Evolutionary conservation across 2,329 filamentous ascomycete species (phyloP), one percentile per base, ranked within the genome.

Genomic region (Penicillium aurantiogriseum): DNA sequence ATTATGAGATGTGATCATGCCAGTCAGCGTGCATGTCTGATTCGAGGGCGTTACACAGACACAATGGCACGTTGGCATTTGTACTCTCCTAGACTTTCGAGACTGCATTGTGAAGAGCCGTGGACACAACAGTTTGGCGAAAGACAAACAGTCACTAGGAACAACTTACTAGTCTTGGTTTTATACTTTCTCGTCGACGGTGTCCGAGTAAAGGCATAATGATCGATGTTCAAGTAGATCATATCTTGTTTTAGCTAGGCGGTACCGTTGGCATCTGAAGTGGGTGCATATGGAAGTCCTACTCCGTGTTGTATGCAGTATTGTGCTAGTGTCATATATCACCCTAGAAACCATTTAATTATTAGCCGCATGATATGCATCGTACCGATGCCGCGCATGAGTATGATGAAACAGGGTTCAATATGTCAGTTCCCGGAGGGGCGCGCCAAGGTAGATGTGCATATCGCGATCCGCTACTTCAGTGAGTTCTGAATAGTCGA

Each of bases 361-460:
- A 13, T 36, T 21, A 53, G 51, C 33, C 44, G 51, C 42, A 53
- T 53, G 31, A 38, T 39, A 50, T 53, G 51, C 51, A 47, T 17
- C 4, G 13, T 36, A 11, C 33, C 25, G 23, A 53, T 53, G 51
- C 31, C 42, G 25, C 31, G 51, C 40, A 52, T 44, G 10, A 27
- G 21, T 35, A 36, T 36, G n/a, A 19, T n/a, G 7, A 10, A 27
- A 25, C 6, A 17, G 39, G 10, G 29, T 45, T 17, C 4, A 21
- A 27, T 25, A 31, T 51, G n/a, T 4, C n/a, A 17, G 19, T 23
- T 51, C 25, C 15, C 27, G 1, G 27, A 29, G 40, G 19, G 6
- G 13, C 13, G 13, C 19, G 19, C 19, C 4, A 35, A 21, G n/a
- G 13, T 9, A 40, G n/a, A 43, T 51, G 9, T 43, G 27, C 25